A percentile compares a stretch with the other conserved stretches of the same genome.
Evolutionary conservation across 1,284 basidiomycete species (phyloP).

Genomic region (Microbotryum scabiosae): DNA sequence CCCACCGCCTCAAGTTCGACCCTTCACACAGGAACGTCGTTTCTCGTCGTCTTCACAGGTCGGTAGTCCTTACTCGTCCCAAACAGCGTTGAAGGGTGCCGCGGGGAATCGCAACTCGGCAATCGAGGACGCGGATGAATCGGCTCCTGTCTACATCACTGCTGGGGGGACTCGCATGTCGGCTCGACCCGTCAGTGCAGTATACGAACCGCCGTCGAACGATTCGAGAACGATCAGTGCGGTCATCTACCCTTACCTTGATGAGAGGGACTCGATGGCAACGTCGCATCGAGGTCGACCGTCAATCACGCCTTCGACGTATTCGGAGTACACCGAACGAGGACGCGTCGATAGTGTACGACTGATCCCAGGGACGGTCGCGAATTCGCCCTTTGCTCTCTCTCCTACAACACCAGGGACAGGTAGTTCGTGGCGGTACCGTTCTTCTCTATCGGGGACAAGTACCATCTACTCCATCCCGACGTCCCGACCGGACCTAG

Average conservation of each 20-base stretch:
- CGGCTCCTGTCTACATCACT: neutral
- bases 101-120: slow-evolving; percentile 12
- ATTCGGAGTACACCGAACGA: neutral
- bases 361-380: neutral
- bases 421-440: neutral
- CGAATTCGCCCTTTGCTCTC: neutral
- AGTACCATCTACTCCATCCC: neutral
- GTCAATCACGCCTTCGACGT: neutral
- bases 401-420: neutral
- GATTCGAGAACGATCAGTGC: slow-evolving; percentile 18
- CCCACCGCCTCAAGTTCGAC: neutral
- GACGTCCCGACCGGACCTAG: neutral
- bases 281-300: neutral
- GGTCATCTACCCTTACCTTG: slow-evolving; percentile 9
- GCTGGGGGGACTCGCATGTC: neutral
- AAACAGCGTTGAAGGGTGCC: slow-evolving; percentile 10
- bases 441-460: neutral
- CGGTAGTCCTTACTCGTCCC: slow-evolving; percentile 2
- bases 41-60: slow-evolving; percentile 2
- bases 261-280: slow-evolving; percentile 9
- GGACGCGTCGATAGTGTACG: neutral
- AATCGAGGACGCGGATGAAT: slow-evolving; percentile 19
- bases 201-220: slow-evolving; percentile 11
- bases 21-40: slow-evolving; percentile 5
- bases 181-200: slow-evolving; percentile 13